Percentiles rank a stretch among this genome's conserved stretches.
Conservation (phyloP, 768 basidiomycete genomes). For the Naganishia randhawae region DNA sequence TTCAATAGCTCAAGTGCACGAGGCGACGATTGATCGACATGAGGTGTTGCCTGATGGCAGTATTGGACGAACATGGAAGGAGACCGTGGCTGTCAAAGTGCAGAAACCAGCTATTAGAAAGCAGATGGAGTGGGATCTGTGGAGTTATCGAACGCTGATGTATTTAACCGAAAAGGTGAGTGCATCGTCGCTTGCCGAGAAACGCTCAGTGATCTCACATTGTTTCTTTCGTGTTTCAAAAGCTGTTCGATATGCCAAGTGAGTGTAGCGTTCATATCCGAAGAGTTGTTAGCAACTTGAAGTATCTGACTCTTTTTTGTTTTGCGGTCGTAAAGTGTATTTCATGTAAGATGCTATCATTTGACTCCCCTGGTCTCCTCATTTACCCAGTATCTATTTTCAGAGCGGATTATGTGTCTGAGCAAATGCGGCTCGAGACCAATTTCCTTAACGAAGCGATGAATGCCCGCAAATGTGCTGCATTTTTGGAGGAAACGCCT, state of each 20-base stretch:
- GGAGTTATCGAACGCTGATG: slow-evolving; percentile 50
- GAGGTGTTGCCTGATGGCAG: slow-evolving; percentile 43
- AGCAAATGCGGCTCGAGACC: slow-evolving; percentile 76
- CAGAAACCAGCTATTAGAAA: slow-evolving; percentile 83
- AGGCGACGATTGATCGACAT: slow-evolving; percentile 59
- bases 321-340: slow-evolving; percentile 35
- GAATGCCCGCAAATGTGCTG: slow-evolving; percentile 69
- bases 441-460: slow-evolving; percentile 75
- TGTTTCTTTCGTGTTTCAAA: no score
- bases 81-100: slow-evolving; percentile 74
- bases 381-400: slow-evolving; percentile 19
- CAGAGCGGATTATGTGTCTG: slow-evolving; percentile 57
- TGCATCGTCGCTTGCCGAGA: no score
- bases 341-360: slow-evolving; percentile 31
- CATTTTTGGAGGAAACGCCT: slow-evolving; percentile 67
- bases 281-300: neutral
- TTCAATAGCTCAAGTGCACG: slow-evolving; percentile 87
- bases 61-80: slow-evolving; percentile 54
- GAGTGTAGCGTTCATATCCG: slow-evolving; percentile 25
- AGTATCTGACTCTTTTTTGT: neutral
- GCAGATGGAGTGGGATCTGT: slow-evolving; percentile 68
- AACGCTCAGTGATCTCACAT: no score
- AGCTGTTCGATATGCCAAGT: slow-evolving; percentile 74
- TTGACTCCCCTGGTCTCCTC: neutral
- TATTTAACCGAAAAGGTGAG: slow-evolving; percentile 52